Evolutionary conservation across 1,139 yeast species (phyloP), one percentile per base, ranked within the genome.

Genomic region (Pichia sp.): DNA sequence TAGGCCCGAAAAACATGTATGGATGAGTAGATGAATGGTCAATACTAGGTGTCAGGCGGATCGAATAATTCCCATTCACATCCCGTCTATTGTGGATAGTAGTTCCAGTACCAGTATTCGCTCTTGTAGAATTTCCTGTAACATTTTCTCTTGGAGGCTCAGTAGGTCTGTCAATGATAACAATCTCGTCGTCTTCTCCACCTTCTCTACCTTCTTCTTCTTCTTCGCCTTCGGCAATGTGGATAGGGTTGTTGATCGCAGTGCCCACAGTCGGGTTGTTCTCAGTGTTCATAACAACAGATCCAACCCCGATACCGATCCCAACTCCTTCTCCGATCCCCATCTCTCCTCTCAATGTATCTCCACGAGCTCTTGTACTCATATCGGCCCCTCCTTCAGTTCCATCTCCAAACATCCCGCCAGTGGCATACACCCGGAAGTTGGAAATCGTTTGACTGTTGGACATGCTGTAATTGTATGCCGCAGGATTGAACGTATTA

Each of bases 41-140:
- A 47, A 90, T 85, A 55, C 87, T 77, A 0, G 97, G 96, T 0
- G 96, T 89, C 50, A 90, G 71, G 51, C 96, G 73, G 34, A 90
- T 77, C 15, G 95, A 82, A 60, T 68, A 85, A 37, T 71, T 71
- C 1, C 90, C 90, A 59, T 83, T 81, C 3, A 46, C 51, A 42
- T 59, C 66, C 27, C 44, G 32, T n/a, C 34, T 27, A 30, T 20
- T 27, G 2, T n/a, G n/a, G n/a, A 6, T 11, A 18, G 8, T 34
- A 18, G 7, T 34, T 9, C 8, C 20, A 1, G 18, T 18, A 21
- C 17, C 4, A 18, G 6, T 34, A 17, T 4, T 15, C 4, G 22
- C 11, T 11, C 9, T 30, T 14, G 30, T 22, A 14, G 7, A 36
- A 31, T 9, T 20, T 30, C 12, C 30, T n/a, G 4, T n/a, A 11